These are phyloP conservation scores for Paragyromitra xinjiangensis DNA, from an alignment of 495 filamentous ascomycete genomes.

Conservation along the genomic window DNA sequence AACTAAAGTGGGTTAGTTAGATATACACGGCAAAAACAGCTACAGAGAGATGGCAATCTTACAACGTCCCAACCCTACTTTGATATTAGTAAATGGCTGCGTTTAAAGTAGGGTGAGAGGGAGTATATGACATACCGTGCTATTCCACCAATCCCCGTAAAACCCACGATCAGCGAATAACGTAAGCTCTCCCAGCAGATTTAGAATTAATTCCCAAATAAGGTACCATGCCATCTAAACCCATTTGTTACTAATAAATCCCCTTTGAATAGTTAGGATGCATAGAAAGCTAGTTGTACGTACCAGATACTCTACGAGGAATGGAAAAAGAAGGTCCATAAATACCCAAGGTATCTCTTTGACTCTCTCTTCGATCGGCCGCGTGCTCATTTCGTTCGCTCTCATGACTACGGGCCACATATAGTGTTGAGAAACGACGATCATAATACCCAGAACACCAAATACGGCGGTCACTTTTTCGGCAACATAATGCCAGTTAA, in stretches of 20 bases:
- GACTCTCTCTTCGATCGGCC: constrained; percentile 68
- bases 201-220: constrained; percentile 82
- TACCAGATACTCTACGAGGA: constrained; percentile 75
- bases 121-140: constrained; percentile 55
- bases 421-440: constrained; percentile 66
- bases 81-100: constrained; percentile 6
- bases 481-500: constrained; percentile 75
- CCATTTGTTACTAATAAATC: background rate
- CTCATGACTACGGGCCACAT: constrained; percentile 75
- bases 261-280: constrained; percentile 44
- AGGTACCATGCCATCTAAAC: constrained; percentile 69
- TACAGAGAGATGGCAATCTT: constrained; percentile 23
- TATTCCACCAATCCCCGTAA: constrained; percentile 78
- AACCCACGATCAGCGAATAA: constrained; percentile 79
- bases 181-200: constrained; percentile 76
- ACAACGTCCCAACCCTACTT: constrained; percentile 45
- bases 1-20: constrained; percentile 52
- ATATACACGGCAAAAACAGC: constrained; percentile 45
- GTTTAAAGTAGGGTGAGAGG: background rate
- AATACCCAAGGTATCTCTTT: constrained; percentile 74
- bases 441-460: constrained; percentile 73
- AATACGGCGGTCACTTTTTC: constrained; percentile 75
- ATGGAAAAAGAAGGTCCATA: constrained; percentile 74
- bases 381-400: constrained; percentile 70
- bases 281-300: constrained; percentile 16